Evolutionary conservation across 768 basidiomycete genomes (phyloP).

Genomic region (Amanita fuliginea): DNA sequence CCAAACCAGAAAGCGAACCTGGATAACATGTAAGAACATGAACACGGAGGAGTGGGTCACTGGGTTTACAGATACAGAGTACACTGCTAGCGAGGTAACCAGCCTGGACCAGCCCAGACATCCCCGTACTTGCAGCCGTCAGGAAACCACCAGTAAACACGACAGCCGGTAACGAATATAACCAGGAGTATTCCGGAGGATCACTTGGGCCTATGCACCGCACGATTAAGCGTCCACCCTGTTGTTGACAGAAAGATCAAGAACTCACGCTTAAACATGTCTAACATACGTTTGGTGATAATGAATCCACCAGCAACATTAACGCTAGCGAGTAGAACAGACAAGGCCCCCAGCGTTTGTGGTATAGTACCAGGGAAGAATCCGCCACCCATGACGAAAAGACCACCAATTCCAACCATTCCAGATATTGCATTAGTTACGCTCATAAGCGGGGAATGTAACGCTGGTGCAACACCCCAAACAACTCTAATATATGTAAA

Average conservation of each 20-base stretch:
- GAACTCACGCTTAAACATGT: constrained; percentile 77
- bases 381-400: constrained; percentile 88
- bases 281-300: constrained; percentile 85
- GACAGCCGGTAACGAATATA: constrained; percentile 70
- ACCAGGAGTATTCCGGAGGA: constrained; percentile 81
- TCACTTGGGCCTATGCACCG: constrained; percentile 53
- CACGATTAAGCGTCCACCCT: constrained; percentile 2
- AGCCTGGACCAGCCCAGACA: constrained; percentile 80
- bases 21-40: constrained; percentile 2
- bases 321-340: constrained; percentile 80
- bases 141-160: constrained; percentile 80
- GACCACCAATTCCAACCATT: constrained; percentile 66
- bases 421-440: constrained; percentile 87
- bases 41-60: not conserved
- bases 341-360: constrained; percentile 67
- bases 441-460: constrained; percentile 87
- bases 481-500: constrained; percentile 43
- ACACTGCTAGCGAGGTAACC: constrained; percentile 79
- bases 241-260: not conserved
- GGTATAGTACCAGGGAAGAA: constrained; percentile 74
- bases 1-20: constrained; percentile 74
- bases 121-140: constrained; percentile 72
- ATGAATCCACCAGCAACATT: constrained; percentile 87
- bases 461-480: constrained; percentile 81
- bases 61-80: constrained; percentile 61